A percentile compares a stretch with the other conserved stretches of the same genome.
Conservation (phyloP, 139 green algal genomes). For the Volvox reticuliferus region DNA sequence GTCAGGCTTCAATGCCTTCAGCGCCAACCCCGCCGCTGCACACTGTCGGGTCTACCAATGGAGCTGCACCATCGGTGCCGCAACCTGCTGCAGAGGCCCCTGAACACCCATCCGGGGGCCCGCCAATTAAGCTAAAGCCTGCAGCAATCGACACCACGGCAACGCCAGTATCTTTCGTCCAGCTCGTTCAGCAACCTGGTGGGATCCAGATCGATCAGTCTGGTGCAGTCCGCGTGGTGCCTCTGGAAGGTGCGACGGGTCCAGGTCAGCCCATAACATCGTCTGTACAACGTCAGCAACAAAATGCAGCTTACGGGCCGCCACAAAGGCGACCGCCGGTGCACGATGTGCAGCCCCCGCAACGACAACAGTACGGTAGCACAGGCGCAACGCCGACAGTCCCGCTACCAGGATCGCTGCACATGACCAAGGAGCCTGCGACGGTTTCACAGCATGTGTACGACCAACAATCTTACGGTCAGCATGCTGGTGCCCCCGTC, state of each 20-base stretch:
- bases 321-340: background rate
- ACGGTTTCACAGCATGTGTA: background rate
- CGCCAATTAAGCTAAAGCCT: background rate
- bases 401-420: too few species aligned
- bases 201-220: slow-evolving; percentile 14
- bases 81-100: background rate
- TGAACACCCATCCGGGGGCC: background rate
- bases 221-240: background rate
- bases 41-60: too few species aligned
- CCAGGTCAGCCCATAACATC: background rate
- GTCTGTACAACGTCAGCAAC: background rate
- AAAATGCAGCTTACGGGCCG: background rate
- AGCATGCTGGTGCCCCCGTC: too few species aligned
- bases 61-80: too few species aligned
- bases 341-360: background rate
- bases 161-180: background rate
- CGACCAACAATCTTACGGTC: background rate
- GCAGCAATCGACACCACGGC: background rate
- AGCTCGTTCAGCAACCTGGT: background rate
- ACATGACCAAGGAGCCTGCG: background rate
- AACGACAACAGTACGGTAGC: background rate
- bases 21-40: background rate
- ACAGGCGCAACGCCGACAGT: background rate
- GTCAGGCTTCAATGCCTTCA: background rate
- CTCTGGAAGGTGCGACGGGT: background rate